Conservation (phyloP, 2,329 filamentous ascomycete genomes). For the Hymenoscyphus occultus region DNA sequence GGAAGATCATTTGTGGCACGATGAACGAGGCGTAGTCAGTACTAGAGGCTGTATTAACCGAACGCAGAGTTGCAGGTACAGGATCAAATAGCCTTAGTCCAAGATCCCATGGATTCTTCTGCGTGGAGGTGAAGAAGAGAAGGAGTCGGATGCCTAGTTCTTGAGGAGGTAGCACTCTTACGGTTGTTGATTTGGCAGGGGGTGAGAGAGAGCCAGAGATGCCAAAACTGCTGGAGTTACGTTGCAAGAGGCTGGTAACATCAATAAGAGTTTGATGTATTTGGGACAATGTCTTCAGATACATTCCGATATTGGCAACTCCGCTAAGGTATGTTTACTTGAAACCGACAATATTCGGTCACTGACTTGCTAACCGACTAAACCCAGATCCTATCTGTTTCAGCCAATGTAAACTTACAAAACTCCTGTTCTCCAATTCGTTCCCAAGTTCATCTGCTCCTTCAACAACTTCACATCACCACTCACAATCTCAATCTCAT, state of each 20-base stretch:
- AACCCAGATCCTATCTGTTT: conserved; percentile 73
- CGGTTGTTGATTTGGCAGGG: conserved; percentile 87
- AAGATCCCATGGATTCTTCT: conserved; percentile 94
- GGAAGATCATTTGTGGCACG: conserved; percentile 82
- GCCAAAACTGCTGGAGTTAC: conserved; percentile 93
- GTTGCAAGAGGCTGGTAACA: conserved; percentile 92
- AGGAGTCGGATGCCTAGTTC: conserved; percentile 49
- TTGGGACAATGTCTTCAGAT: conserved; percentile 95
- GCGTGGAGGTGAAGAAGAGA: conserved; percentile 88
- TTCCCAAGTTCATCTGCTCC: conserved; percentile 49
- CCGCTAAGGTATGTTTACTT: conserved; percentile 61
- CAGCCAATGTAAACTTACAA: conserved; percentile 80
- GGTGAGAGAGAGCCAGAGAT: conserved; percentile 89
- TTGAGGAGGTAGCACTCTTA: conserved; percentile 78
- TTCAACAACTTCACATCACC: conserved; percentile 24
- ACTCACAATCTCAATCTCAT: conserved; percentile 34
- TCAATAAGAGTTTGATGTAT: conserved; percentile 98
- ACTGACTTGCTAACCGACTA: conserved; percentile 19
- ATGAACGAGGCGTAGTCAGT: conserved; percentile 85
- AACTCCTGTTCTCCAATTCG: conserved; percentile 83
- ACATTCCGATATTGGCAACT: conserved; percentile 75
- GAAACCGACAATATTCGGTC: too few species aligned
- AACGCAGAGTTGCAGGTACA: conserved; percentile 84
- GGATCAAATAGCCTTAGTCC: conserved; percentile 91
- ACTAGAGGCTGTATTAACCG: conserved; percentile 82